These are phyloP conservation scores for Lichtheimia corymbifera DNA, from an alignment of 371 early-diverging fungal species.

Conservation along the genomic window DNA sequence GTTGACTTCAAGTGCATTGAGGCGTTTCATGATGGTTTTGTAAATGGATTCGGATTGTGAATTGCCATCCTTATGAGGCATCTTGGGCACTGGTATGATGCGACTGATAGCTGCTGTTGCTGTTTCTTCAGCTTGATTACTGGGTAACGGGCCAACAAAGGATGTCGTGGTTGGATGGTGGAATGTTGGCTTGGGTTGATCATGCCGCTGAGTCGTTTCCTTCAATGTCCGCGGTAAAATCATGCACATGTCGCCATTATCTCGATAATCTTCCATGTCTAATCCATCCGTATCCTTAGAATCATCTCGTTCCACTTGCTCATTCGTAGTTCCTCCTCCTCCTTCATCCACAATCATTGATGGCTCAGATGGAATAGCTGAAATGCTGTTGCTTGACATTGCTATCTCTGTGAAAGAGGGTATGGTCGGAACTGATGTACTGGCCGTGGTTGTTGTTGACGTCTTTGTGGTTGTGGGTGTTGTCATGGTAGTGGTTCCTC, in stretches of 20 bases:
- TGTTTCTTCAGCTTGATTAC: conserved; percentile 3
- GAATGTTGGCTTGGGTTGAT: not conserved
- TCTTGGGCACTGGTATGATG: not conserved
- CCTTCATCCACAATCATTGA: not conserved
- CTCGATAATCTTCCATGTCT: too few relatives aligned
- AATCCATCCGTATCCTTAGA: too few relatives aligned
- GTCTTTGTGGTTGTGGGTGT: not conserved
- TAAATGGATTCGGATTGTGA: conserved; percentile 75
- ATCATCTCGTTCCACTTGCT: too few relatives aligned
- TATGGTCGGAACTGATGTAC: not conserved
- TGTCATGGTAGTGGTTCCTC: not conserved
- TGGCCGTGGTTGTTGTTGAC: not conserved
- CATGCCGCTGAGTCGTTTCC: not conserved
- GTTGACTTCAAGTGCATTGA: conserved; percentile 77
- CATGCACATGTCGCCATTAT: too few relatives aligned
- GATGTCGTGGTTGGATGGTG: not conserved
- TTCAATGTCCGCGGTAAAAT: too few relatives aligned
- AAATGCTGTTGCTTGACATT: not conserved
- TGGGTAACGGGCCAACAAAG: conserved; percentile 1
- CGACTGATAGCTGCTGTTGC: conserved; percentile 16
- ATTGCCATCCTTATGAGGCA: conserved; percentile 18
- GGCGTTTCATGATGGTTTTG: conserved; percentile 87
- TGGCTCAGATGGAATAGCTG: not conserved
- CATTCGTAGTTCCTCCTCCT: too few relatives aligned
- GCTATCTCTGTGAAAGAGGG: too few relatives aligned